phyloP scores from a whole-genome alignment of 176 grass and related monocot species.

The Ampelocalamus luodianensis region DNA sequence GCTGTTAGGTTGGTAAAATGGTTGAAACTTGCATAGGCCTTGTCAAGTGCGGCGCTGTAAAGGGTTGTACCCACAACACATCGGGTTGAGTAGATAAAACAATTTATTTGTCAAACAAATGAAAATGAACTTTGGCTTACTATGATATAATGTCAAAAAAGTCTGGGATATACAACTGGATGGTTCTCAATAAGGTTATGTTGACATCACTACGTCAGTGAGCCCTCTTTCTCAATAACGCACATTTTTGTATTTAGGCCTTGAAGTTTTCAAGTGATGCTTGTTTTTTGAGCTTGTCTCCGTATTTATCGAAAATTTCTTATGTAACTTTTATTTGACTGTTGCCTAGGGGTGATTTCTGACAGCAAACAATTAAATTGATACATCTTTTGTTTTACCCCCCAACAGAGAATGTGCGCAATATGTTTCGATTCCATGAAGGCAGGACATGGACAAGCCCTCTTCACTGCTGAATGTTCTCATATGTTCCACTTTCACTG shows the following conservation, averaged over 20 bases:
- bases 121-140: neutral
- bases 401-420: slow-evolving; percentile 71
- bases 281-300: slow-evolving; percentile 22
- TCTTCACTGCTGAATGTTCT: slow-evolving; percentile 98
- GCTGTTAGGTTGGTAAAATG: neutral
- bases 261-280: neutral
- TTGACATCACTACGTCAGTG: neutral
- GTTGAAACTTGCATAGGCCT: neutral
- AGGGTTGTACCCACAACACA: neutral
- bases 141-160: neutral
- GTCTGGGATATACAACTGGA: neutral
- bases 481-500: slow-evolving; percentile 98
- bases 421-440: slow-evolving; percentile 97
- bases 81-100: neutral
- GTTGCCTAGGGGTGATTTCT: neutral
- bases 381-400: slow-evolving; percentile 46
- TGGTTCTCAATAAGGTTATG: neutral
- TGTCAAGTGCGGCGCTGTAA: neutral
- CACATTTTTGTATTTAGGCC: neutral
- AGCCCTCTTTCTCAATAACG: neutral
- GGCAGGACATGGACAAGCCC: slow-evolving; percentile 78
- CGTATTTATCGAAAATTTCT: neutral
- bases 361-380: neutral
- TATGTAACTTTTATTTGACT: slow-evolving; percentile 8
- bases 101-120: neutral